Evolutionary conservation across 2,329 filamentous ascomycete species (phyloP).

Genomic region (Aspergillus sergii): DNA sequence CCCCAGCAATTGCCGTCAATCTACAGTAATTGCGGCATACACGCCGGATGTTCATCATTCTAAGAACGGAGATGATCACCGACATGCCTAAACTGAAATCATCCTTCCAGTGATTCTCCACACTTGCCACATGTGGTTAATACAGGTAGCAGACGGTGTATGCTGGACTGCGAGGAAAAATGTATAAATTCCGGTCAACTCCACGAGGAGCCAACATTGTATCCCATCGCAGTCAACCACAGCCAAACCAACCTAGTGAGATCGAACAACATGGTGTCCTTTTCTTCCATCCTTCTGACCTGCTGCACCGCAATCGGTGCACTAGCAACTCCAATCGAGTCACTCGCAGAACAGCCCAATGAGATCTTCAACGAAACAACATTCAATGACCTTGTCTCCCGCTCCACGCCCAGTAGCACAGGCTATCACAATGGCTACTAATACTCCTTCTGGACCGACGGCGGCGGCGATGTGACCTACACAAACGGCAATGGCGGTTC

Average conservation of each 20-base stretch:
- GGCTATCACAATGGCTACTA: slow-evolving; percentile 49
- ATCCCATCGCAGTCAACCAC: neutral
- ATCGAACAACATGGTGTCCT: slow-evolving; percentile 28
- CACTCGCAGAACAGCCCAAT: neutral
- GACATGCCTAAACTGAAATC: neutral
- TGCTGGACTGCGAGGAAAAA: no score
- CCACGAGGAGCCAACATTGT: neutral
- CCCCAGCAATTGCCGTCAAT: neutral
- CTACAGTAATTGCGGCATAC: neutral
- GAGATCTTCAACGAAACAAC: slow-evolving; percentile 11
- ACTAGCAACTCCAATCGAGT: slow-evolving; percentile 27
- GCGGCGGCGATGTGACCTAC: slow-evolving; percentile 48
- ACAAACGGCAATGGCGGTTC: slow-evolving; percentile 47
- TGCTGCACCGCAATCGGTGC: slow-evolving; percentile 23
- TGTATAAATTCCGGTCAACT: neutral
- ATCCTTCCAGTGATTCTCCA: neutral
- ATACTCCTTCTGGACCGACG: slow-evolving; percentile 55
- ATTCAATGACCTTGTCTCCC: slow-evolving; percentile 11
- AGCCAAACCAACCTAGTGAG: neutral
- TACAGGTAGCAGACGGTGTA: neutral
- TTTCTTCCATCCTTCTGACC: slow-evolving; percentile 27
- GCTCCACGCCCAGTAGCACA: slow-evolving; percentile 30
- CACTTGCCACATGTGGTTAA: neutral
- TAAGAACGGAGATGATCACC: neutral
- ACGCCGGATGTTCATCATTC: neutral